Evolutionary conservation across 768 basidiomycete species (phyloP).

Genomic region (Lentinula sp.): DNA sequence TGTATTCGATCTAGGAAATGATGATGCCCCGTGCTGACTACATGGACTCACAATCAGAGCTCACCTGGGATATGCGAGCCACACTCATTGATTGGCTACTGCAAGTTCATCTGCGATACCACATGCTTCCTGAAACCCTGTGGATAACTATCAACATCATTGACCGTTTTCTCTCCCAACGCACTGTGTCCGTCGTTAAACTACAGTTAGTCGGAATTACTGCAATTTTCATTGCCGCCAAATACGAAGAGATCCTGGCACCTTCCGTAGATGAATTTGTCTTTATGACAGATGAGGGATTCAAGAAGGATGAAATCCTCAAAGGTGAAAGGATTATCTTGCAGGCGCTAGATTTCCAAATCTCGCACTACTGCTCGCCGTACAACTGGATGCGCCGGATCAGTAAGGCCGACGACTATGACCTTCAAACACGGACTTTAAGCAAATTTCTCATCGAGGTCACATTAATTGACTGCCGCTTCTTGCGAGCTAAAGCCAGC

Average conservation of each 20-base stretch:
- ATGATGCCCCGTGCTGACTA: slow-evolving; percentile 92
- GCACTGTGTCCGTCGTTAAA: slow-evolving; percentile 84
- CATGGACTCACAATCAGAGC: slow-evolving; percentile 90
- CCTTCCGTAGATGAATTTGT: slow-evolving; percentile 98
- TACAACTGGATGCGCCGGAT: slow-evolving; percentile 99
- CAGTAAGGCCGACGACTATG: slow-evolving; percentile 98
- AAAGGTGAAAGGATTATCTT: slow-evolving; percentile 97
- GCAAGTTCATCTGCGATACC: slow-evolving; percentile 96
- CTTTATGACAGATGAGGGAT: slow-evolving; percentile 95
- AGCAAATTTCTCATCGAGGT: slow-evolving; percentile 98
- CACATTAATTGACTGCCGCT: slow-evolving; percentile 87
- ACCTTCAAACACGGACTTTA: slow-evolving; percentile 93
- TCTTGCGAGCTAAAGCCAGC: slow-evolving; percentile 90
- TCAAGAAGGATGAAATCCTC: slow-evolving; percentile 91
- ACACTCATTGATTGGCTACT: slow-evolving; percentile 97
- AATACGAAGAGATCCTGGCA: slow-evolving; percentile 98
- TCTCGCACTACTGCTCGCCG: slow-evolving; percentile 97
- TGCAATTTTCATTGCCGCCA: slow-evolving; percentile 98
- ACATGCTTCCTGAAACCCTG: slow-evolving; percentile 97
- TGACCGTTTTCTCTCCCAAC: slow-evolving; percentile 85
- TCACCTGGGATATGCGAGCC: slow-evolving; percentile 91
- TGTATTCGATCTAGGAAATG: slow-evolving; percentile 48
- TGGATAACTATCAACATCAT: slow-evolving; percentile 99
- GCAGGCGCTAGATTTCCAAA: slow-evolving; percentile 89
- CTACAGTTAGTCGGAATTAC: slow-evolving; percentile 97